Conservation (phyloP, 768 basidiomycete genomes). For the Suillus luteus region DNA sequence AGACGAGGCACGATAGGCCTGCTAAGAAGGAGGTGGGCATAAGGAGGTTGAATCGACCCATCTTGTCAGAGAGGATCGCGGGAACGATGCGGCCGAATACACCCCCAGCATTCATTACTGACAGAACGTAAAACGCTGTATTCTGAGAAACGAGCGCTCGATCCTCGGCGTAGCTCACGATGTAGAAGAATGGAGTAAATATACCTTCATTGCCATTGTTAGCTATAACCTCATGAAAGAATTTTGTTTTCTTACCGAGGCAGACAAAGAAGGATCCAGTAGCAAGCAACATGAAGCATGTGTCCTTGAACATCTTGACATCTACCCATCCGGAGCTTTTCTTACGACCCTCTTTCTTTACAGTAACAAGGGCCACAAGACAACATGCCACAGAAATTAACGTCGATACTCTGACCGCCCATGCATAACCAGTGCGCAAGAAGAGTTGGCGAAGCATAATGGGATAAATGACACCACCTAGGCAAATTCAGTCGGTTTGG, state of each 20-base stretch:
- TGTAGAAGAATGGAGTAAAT: constrained; percentile 74
- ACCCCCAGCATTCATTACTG: constrained; percentile 70
- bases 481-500: constrained; percentile 23
- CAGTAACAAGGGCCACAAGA: constrained; percentile 46
- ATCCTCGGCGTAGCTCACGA: constrained; percentile 57
- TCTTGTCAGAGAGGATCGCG: constrained; percentile 60
- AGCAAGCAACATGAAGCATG: constrained; percentile 53
- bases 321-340: constrained; percentile 24
- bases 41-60: constrained; percentile 71
- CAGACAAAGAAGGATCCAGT: constrained; percentile 59
- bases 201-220: constrained; percentile 44
- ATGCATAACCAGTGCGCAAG: constrained; percentile 55
- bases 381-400: constrained; percentile 53
- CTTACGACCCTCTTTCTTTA: constrained; percentile 33
- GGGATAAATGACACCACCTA: constrained; percentile 72
- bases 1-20: constrained; percentile 56
- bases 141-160: constrained; percentile 38
- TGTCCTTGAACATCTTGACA: constrained; percentile 43
- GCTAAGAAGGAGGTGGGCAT: constrained; percentile 62
- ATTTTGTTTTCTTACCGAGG: constrained; percentile 46
- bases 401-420: constrained; percentile 61
- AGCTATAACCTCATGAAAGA: neutral
- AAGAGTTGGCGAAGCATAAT: constrained; percentile 64
- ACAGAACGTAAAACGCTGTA: constrained; percentile 56
- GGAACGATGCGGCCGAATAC: constrained; percentile 66